Conservation (phyloP, 495 filamentous ascomycete genomes). For the Neurospora tetraspora region DNA sequence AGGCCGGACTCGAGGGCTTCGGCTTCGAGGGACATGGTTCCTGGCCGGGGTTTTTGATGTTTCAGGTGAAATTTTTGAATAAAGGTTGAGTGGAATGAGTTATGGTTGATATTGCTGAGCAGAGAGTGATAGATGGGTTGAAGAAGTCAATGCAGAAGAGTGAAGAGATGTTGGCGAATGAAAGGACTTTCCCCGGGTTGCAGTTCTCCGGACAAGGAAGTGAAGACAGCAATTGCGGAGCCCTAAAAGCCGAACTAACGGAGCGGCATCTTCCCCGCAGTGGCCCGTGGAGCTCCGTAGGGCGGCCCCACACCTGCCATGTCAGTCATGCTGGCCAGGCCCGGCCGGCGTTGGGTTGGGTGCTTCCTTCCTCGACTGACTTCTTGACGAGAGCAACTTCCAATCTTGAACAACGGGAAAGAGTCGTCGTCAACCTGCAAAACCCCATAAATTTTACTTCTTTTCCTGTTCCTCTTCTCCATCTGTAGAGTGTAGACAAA, state of each 20-base stretch:
- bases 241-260: neutral
- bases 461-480: neutral
- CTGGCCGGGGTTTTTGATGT: neutral
- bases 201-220: neutral
- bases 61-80: neutral
- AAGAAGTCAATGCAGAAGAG: neutral
- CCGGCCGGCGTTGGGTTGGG: neutral
- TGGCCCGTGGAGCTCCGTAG: neutral
- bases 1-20: constrained; percentile 23
- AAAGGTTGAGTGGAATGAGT: neutral
- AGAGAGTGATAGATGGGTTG: neutral
- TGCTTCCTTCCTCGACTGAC: neutral
- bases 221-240: neutral
- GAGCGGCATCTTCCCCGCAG: neutral
- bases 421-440: too few species aligned
- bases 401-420: neutral
- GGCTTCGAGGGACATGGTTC: constrained; percentile 8
- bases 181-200: neutral
- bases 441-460: too few species aligned
- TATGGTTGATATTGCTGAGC: neutral
- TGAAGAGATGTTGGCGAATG: neutral
- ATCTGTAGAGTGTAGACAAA: neutral
- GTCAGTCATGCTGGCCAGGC: neutral
- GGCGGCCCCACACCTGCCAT: neutral
- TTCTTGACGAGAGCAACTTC: neutral